Evolutionary conservation across 495 filamentous ascomycete genomes (phyloP).

Genomic region (Jackrogersella minutella): DNA sequence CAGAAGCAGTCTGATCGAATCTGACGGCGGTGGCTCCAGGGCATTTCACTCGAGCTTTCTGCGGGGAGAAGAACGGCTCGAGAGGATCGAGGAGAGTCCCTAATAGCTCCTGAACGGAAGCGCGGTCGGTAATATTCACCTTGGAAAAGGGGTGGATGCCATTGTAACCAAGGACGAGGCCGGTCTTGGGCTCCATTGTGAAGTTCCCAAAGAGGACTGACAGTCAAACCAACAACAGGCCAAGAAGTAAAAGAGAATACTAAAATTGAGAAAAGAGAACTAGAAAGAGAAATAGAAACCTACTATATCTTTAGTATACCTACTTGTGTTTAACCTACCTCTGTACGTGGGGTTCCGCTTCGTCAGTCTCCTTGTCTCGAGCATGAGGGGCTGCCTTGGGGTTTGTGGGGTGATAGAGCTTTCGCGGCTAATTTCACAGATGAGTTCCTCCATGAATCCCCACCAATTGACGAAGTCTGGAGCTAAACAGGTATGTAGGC

Average conservation of each 20-base stretch:
- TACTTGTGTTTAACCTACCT: slow-evolving; percentile 23
- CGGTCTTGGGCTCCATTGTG: slow-evolving; percentile 45
- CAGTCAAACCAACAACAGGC: too few relatives aligned
- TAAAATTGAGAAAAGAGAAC: not conserved
- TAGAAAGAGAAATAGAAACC: not conserved
- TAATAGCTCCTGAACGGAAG: slow-evolving; percentile 66
- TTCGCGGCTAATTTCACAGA: slow-evolving; percentile 47
- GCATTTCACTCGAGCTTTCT: slow-evolving; percentile 63
- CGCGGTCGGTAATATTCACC: slow-evolving; percentile 55
- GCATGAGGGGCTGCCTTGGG: slow-evolving; percentile 32
- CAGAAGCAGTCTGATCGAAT: slow-evolving; percentile 77
- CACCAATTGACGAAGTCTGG: slow-evolving; percentile 34
- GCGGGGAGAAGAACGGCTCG: slow-evolving; percentile 68
- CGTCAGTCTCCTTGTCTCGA: slow-evolving; percentile 19
- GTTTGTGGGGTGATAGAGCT: slow-evolving; percentile 43
- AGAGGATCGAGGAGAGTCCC: slow-evolving; percentile 68
- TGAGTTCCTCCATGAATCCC: slow-evolving; percentile 34
- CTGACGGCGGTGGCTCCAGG: slow-evolving; percentile 71
- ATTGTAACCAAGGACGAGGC: slow-evolving; percentile 60
- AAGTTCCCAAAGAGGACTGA: slow-evolving; percentile 16
- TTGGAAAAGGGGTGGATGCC: slow-evolving; percentile 59
- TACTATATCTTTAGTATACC: slow-evolving; percentile 4
- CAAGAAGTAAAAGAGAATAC: too few relatives aligned
- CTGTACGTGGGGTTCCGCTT: slow-evolving; percentile 29
- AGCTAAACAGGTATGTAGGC: slow-evolving; percentile 22